Percentiles rank a stretch among this genome's conserved stretches.
Evolutionary conservation across 768 basidiomycete genomes (phyloP).

Genomic region (Austroboletus festivus): DNA sequence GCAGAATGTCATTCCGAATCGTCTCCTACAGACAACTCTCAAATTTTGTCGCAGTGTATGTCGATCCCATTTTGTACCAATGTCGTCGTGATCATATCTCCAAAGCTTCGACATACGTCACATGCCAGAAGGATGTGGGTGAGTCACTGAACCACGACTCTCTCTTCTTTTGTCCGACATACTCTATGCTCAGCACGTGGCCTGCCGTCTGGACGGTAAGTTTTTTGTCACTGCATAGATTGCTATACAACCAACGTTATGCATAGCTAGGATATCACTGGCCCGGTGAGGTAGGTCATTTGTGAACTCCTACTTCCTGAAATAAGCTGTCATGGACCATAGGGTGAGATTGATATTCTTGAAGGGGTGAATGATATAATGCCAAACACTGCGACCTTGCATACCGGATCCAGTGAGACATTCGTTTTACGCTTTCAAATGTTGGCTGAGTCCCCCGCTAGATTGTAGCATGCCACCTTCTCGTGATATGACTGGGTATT

Average conservation of each 20-base stretch:
- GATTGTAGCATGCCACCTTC: conserved; percentile 20
- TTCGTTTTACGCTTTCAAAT: not conserved
- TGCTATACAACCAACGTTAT: no score
- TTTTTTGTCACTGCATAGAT: not conserved
- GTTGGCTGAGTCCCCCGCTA: conserved; percentile 1
- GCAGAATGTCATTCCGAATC: conserved; percentile 31
- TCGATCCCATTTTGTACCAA: not conserved
- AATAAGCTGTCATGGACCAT: not conserved
- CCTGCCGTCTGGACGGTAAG: conserved; percentile 25
- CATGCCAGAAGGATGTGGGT: conserved; percentile 33
- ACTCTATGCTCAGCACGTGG: conserved; percentile 19
- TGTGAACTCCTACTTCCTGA: not conserved
- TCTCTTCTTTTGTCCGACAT: not conserved
- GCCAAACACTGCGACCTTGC: conserved; percentile 33
- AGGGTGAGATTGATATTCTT: conserved; percentile 47
- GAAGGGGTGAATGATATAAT: conserved; percentile 44
- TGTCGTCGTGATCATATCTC: not conserved
- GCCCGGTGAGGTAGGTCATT: conserved; percentile 13
- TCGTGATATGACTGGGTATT: conserved; percentile 20
- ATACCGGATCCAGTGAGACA: conserved; percentile 27
- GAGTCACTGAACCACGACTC: not conserved
- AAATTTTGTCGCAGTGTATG: conserved; percentile 20
- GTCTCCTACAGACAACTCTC: conserved; percentile 20
- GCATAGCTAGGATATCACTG: conserved; percentile 17
- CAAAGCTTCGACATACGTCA: conserved; percentile 30